Base-by-base conservation (phyloP, 2,329 filamentous ascomycete genomes). In the Colletotrichum sojae region DNA sequence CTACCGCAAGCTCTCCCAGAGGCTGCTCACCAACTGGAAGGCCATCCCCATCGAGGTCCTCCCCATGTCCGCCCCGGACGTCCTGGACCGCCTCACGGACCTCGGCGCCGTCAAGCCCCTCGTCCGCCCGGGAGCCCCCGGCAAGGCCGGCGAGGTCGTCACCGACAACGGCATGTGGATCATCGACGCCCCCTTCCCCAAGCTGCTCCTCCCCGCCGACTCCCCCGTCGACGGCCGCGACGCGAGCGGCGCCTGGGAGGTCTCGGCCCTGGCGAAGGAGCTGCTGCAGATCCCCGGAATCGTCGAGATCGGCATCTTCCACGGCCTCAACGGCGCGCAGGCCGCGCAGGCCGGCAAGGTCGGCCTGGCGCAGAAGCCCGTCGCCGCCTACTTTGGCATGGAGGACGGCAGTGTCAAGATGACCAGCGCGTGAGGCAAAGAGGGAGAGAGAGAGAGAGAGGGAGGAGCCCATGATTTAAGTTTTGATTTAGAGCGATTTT, bases 381-480 rank as follows among this genome's bases (percentile, higher is more conserved):
- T 98, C 13, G 94, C 94, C 31, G 95, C 94, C 25, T 99, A 98
- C 83, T 99, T 98, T 81, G 96, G 96, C 43, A 93, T 96, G 89
- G 88, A 92, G 52, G 92, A 94, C 76, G 93, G 93, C 4, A 85
- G 84, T 12, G 91, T 93, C 15, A 82, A 90, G 75, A 83, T 91
- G 59, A 39, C 71, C 31, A 52, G 55, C 55, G 56, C 67, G 31
- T 68, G 40, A 43, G 40, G 40, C 13, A 5, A 15, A 43, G 13
- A 36, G 31, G 9, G 6, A 31, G 27, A 31, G 27, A 31, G 27
- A 31, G 31, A 8, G 4, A 8, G 31, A 36, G 31, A 36, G 31
- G 9, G 31, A 10, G 31, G 31, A 36, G 31, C 31, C 8, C 10
- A 36, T n/a, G 40, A 43, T 43, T 43, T 43, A 15, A 15, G 4